phyloP scores from a whole-genome alignment of 2,329 filamentous ascomycete species.

The Amylocarpus encephaloides region DNA sequence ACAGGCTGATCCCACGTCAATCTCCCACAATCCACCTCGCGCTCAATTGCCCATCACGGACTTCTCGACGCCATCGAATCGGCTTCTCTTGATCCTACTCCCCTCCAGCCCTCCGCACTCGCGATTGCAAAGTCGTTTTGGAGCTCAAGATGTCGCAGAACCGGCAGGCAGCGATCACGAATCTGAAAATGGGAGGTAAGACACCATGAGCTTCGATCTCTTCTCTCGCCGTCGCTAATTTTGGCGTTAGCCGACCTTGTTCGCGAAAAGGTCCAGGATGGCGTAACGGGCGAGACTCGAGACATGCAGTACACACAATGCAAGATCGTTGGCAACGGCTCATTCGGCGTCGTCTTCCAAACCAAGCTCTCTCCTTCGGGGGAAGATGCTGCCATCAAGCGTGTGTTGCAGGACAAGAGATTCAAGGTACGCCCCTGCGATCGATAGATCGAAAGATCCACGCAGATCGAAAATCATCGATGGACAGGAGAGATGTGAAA shows the following conservation, averaged over 20 bases:
- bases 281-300: slow-evolving; percentile 89
- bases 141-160: slow-evolving; percentile 70
- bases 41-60: slow-evolving; percentile 48
- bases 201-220: slow-evolving; percentile 6
- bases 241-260: slow-evolving; percentile 67
- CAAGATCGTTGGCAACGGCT: slow-evolving; percentile 99
- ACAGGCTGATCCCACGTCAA: slow-evolving; percentile 14
- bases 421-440: slow-evolving; percentile 72
- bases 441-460: neutral
- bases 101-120: slow-evolving; percentile 37
- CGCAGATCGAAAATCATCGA: neutral
- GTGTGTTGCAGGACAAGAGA: slow-evolving; percentile 96
- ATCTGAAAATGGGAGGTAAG: slow-evolving; percentile 94
- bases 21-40: slow-evolving; percentile 16
- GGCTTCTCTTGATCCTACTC: slow-evolving; percentile 39
- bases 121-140: slow-evolving; percentile 33
- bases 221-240: slow-evolving; percentile 22
- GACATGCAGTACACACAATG: slow-evolving; percentile 98
- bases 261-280: slow-evolving; percentile 98
- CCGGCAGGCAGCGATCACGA: slow-evolving; percentile 81
- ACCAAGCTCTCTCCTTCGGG: slow-evolving; percentile 97
- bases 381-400: slow-evolving; percentile 98
- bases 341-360: slow-evolving; percentile 97
- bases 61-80: slow-evolving; percentile 36
- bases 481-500: neutral